These are phyloP conservation scores for Wallacemonas sp. DNA, from an alignment of 208 protist species.

Conservation along the genomic window DNA sequence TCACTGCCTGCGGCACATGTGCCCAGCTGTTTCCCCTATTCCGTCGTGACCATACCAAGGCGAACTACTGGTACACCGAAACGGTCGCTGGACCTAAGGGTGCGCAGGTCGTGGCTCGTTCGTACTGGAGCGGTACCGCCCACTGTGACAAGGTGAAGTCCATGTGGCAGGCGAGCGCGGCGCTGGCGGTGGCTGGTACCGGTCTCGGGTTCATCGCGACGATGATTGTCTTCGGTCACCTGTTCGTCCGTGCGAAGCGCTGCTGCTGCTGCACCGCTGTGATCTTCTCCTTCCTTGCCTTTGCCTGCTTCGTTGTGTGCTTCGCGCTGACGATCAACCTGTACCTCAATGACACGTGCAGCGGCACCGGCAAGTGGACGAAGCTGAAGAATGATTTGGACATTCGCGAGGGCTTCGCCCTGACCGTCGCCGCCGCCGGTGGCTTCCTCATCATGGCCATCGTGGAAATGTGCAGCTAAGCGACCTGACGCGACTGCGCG, in stretches of 20 bases:
- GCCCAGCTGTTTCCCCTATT: conserved; percentile 18
- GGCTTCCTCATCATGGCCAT: conserved; percentile 12
- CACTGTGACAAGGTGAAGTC: conserved; percentile 8
- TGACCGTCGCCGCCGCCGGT: conserved; percentile 6
- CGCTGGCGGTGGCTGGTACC: conserved; percentile 13
- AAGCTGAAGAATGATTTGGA: neutral
- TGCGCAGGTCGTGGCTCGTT: neutral
- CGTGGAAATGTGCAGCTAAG: conserved; percentile 14
- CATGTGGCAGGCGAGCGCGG: conserved; percentile 12
- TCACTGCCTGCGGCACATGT: conserved; percentile 13
- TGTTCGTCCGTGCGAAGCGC: conserved; percentile 8
- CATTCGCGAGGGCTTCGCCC: conserved; percentile 12
- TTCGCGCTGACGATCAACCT: conserved; percentile 9
- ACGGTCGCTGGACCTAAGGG: neutral
- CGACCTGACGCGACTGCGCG: neutral
- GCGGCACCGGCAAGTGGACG: neutral
- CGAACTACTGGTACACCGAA: conserved; percentile 20
- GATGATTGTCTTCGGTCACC: conserved; percentile 9
- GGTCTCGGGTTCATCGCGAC: conserved; percentile 8
- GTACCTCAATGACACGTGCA: conserved; percentile 11
- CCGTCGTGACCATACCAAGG: neutral
- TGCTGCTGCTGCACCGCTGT: conserved; percentile 10
- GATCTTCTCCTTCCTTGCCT: conserved; percentile 8
- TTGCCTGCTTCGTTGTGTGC: conserved; percentile 7
- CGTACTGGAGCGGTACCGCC: neutral